Conservation (phyloP, 2,329 filamentous ascomycete genomes). For the Trichoderma sp. region DNA sequence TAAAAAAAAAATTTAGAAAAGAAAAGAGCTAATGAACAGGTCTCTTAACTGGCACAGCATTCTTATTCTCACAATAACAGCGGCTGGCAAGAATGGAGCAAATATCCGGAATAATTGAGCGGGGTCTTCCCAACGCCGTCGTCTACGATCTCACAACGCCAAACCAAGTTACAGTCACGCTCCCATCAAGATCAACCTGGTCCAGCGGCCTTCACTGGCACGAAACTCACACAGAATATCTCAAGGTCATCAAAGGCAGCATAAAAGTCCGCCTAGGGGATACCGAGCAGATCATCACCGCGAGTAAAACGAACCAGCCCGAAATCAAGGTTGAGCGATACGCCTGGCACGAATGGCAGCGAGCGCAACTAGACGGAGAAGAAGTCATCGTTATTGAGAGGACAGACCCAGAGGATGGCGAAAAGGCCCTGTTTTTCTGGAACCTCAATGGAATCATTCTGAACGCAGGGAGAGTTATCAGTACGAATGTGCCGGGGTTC, state of each 20-base stretch:
- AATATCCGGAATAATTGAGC: constrained; percentile 20
- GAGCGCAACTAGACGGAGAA: constrained; percentile 34
- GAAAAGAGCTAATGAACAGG: no score
- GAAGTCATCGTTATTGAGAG: constrained; percentile 45
- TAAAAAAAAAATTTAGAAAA: not conserved
- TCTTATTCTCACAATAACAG: not conserved
- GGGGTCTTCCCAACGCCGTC: constrained; percentile 25
- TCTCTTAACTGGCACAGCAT: not conserved
- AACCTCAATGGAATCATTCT: constrained; percentile 47
- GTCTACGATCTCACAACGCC: constrained; percentile 37
- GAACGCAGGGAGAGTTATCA: constrained; percentile 22
- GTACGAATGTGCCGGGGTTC: not conserved
- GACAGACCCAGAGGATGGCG: constrained; percentile 45
- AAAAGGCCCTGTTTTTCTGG: constrained; percentile 50
- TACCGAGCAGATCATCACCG: constrained; percentile 23
- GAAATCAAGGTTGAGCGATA: constrained; percentile 38
- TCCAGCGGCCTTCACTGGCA: constrained; percentile 51
- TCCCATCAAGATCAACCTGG: constrained; percentile 45
- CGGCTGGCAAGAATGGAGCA: not conserved
- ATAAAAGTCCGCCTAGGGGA: constrained; percentile 30
- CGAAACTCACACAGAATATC: constrained; percentile 45
- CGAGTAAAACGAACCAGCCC: constrained; percentile 23
- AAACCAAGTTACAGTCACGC: constrained; percentile 41
- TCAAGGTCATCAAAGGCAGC: constrained; percentile 41
- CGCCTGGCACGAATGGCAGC: constrained; percentile 47